Conservation (phyloP, 257 asterid species). For the Paulownia fortunei region DNA sequence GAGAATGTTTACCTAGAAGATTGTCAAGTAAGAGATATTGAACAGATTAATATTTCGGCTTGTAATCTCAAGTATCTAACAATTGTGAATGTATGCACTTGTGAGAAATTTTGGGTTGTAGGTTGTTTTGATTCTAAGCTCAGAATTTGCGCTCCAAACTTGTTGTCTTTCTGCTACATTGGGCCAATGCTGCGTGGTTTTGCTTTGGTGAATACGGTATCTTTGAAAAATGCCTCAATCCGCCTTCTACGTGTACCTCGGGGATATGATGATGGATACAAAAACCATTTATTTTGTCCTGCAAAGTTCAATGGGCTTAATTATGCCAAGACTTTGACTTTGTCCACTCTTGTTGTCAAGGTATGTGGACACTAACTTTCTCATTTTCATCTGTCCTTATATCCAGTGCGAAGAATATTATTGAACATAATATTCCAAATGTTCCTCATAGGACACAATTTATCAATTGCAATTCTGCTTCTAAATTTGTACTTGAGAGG, state of each 20-base stretch:
- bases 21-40: constrained; percentile 23
- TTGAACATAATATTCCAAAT: neutral
- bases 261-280: constrained; percentile 2
- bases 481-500: neutral
- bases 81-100: constrained; percentile 27
- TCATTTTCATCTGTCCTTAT: constrained; percentile 8
- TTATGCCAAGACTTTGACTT: constrained; percentile 25
- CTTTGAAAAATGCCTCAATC: constrained; percentile 22
- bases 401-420: neutral
- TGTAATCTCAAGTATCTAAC: constrained; percentile 30
- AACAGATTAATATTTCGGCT: constrained; percentile 22
- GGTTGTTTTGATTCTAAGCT: constrained; percentile 23
- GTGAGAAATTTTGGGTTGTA: constrained; percentile 21
- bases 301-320: constrained; percentile 34
- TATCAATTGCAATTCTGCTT: neutral
- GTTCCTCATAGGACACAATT: neutral
- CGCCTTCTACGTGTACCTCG: constrained; percentile 29
- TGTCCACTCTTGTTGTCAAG: constrained; percentile 39
- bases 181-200: constrained; percentile 35
- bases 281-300: constrained; percentile 22
- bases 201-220: constrained; percentile 20
- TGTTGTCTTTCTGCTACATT: constrained; percentile 36
- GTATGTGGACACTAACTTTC: constrained; percentile 28
- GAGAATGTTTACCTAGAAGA: constrained; percentile 33
- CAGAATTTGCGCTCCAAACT: constrained; percentile 27